Conservation (phyloP, 2,329 filamentous ascomycete genomes). For the Colletotrichum aenigma region DNA sequence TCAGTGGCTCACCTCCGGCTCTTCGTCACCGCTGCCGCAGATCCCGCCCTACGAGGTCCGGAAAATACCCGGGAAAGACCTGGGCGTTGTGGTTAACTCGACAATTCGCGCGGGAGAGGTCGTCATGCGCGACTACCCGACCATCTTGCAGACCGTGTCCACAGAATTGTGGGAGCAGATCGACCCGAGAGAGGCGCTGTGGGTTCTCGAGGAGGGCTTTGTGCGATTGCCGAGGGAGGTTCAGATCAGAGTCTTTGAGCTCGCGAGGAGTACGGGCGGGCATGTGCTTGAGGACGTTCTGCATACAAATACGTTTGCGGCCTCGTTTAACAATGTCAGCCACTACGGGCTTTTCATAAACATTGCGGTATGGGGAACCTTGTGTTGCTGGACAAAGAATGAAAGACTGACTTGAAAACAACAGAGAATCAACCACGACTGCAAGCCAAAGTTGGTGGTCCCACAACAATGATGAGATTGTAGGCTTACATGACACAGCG, state of each 20-base stretch:
- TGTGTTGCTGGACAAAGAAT: background rate
- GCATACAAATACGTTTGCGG: constrained; percentile 37
- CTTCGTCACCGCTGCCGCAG: background rate
- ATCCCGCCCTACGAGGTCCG: constrained; percentile 27
- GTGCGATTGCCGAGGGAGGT: constrained; percentile 27
- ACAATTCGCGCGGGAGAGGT: constrained; percentile 33
- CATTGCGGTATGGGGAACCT: constrained; percentile 23
- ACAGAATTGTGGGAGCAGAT: constrained; percentile 25
- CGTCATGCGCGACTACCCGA: constrained; percentile 32
- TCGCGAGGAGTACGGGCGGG: constrained; percentile 33
- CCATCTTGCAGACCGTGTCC: constrained; percentile 24
- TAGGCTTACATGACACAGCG: constrained; percentile 21
- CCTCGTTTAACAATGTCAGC: constrained; percentile 23
- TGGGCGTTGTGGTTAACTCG: constrained; percentile 34
- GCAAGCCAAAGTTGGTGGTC: constrained; percentile 35
- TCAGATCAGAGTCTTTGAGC: constrained; percentile 24
- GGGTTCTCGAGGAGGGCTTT: constrained; percentile 31
- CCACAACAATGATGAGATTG: too few species aligned
- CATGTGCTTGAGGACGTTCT: constrained; percentile 36
- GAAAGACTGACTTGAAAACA: too few species aligned
- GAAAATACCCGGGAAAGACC: constrained; percentile 31
- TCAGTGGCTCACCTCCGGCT: background rate
- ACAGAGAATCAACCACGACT: constrained; percentile 39
- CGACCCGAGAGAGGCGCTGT: constrained; percentile 24
- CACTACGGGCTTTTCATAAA: constrained; percentile 36